Evolutionary conservation across 305 asterid genomes (phyloP), one percentile per base, ranked within the genome.

Genomic region (Ruellia speciosa): DNA sequence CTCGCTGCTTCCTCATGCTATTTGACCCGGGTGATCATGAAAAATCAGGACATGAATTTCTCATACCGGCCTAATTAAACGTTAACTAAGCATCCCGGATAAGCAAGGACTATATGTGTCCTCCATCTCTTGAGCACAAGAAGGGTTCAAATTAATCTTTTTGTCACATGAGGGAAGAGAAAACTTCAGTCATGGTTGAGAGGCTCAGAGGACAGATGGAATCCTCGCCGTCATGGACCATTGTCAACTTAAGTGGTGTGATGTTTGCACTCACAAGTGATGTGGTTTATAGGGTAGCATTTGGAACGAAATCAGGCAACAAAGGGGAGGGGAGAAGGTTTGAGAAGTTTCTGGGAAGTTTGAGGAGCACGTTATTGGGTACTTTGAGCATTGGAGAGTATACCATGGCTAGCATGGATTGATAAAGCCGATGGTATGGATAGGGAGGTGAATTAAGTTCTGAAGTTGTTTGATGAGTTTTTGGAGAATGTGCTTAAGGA

Each of bases 11-110:
- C 92, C 34, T 79, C 94, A 6, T 74, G 82, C 0, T 76, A 72
- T 0, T 76, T 70, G 11, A 94, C 94, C 0, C 52, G 70, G 0
- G 68, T 71, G 58, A 73, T 84, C 66, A 75, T 84, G 92, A 82
- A 77, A 66, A 71, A 60, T 14, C 80, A 81, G 34, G 90, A 83
- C 39, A 16, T 70, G 0, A 20, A 54, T 7, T 86, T 83, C 59
- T 45, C 79, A 0, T 68, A 64, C 65, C 41, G 85, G 67, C 94
- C 94, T 0, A 56, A n/a, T n/a, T n/a, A n/a, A n/a, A n/a, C n/a
- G n/a, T n/a, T n/a, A 69, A 4, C 14, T 65, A 0, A 61, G 55
- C 46, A 55, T 75, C 7, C 48, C 60, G 0, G 64, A 52, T 6
- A 62, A 64, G 52, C 71, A 13, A 79, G 70, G 50, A 73, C 83